Conservation (phyloP, 1,284 basidiomycete species). For the Ganoderma leucocontextum region DNA sequence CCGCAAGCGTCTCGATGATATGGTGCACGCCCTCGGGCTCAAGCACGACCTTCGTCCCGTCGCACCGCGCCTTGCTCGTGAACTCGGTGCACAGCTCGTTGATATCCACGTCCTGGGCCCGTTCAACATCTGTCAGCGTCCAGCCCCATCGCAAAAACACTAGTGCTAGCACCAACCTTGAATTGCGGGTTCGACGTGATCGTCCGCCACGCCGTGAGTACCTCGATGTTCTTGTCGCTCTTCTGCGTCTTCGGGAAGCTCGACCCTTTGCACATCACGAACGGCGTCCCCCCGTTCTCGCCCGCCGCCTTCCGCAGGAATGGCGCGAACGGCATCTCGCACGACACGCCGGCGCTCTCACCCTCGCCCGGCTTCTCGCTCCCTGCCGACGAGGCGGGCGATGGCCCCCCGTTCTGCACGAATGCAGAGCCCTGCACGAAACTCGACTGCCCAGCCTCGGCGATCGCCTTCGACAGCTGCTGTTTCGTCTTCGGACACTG, state of each 20-base stretch:
- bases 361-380: neutral
- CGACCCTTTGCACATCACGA: constrained; percentile 68
- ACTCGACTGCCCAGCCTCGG: constrained; percentile 56
- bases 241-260: constrained; percentile 71
- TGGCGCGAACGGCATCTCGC: constrained; percentile 38
- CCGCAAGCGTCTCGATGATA: constrained; percentile 64
- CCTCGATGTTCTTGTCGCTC: constrained; percentile 78
- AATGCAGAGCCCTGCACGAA: constrained; percentile 44
- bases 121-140: constrained; percentile 21
- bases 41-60: constrained; percentile 80
- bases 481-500: constrained; percentile 67
- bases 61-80: constrained; percentile 79
- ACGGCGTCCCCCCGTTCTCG: constrained; percentile 47
- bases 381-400: constrained; percentile 1
- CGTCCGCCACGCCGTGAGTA: constrained; percentile 77
- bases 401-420: constrained; percentile 33
- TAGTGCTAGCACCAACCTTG: constrained; percentile 48
- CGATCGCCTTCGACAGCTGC: constrained; percentile 59
- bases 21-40: constrained; percentile 73
- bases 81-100: constrained; percentile 81
- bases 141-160: neutral
- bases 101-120: constrained; percentile 72
- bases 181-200: constrained; percentile 77
- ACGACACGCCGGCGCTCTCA: constrained; percentile 20
- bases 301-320: constrained; percentile 36